Evolutionary conservation across 306 rosid species (phyloP).

Genomic region (Malus domestica): ASM211411v1 NC_041805.1:2676001-2676500

Average conservation of each 20-base stretch:
- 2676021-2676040: no score
- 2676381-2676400: constrained; percentile 16
- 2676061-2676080: no score
- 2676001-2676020: no score
- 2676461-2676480: constrained; percentile 20
- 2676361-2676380: constrained; percentile 28
- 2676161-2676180: background rate
- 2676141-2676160: no score
- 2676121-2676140: no score
- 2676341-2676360: constrained; percentile 41
- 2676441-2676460: constrained; percentile 30
- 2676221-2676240: background rate
- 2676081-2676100: no score
- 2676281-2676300: constrained; percentile 53
- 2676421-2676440: constrained; percentile 12
- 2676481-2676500: constrained; percentile 15
- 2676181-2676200: background rate
- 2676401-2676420: constrained; percentile 24
- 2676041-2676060: no score
- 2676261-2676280: constrained; percentile 47
- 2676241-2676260: background rate
- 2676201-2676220: constrained; percentile 12
- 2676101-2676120: no score
- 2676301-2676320: constrained; percentile 35
- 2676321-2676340: constrained; percentile 21